Evolutionary conservation across 306 rosid species (phyloP).

Genomic region (Vigna radiata): DNA sequence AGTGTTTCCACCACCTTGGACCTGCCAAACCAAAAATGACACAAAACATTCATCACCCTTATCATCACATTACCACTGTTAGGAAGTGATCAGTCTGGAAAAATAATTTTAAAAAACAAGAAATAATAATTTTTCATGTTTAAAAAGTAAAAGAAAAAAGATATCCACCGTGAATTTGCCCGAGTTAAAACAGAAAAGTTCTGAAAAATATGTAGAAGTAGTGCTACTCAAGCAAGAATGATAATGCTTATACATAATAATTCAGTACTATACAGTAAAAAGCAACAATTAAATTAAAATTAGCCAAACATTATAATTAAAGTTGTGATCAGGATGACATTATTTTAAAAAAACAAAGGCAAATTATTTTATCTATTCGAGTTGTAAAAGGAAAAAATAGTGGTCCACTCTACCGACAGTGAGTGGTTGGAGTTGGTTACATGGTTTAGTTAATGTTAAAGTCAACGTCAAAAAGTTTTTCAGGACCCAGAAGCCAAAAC

Average conservation of each 20-base stretch:
- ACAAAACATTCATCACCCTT: constrained; percentile 38
- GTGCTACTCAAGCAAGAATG: background rate
- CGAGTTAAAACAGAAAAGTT: background rate
- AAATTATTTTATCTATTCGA: background rate
- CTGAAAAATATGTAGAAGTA: background rate
- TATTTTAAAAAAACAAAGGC: background rate
- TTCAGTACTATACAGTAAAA: background rate
- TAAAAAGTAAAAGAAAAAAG: background rate
- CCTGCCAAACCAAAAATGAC: constrained; percentile 54
- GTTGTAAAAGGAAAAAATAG: background rate
- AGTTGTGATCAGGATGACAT: background rate
- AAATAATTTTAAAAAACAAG: background rate
- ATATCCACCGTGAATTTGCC: background rate
- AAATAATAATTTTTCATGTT: background rate
- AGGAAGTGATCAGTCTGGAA: background rate
- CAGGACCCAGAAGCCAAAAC: background rate
- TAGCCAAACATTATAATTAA: background rate
- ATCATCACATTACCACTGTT: background rate
- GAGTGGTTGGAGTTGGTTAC: background rate
- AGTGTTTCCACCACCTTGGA: constrained; percentile 90
- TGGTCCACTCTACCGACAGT: background rate
- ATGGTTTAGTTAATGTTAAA: background rate
- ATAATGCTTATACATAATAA: background rate
- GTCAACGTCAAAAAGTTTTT: background rate
- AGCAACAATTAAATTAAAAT: background rate